Percentiles rank a stretch among this genome's conserved stretches.
Evolutionary conservation across 2,329 filamentous ascomycete genomes (phyloP).

Genomic region (Iodosphaeria phyllophila): DNA sequence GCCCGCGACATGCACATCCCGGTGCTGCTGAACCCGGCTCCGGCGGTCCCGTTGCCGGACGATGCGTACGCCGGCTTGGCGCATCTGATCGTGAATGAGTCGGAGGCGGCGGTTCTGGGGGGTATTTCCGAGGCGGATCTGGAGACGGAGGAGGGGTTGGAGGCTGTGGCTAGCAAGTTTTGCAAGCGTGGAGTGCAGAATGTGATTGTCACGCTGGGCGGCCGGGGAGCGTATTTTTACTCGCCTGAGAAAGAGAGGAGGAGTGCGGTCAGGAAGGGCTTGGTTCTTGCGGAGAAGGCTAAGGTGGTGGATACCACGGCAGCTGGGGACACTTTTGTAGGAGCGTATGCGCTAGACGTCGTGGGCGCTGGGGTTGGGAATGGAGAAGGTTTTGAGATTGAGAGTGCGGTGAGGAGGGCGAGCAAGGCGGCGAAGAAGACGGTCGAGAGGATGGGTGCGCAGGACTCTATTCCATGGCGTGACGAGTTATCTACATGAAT

Average conservation of each 20-base stretch:
- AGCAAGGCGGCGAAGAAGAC: constrained; percentile 45
- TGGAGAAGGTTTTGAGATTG: constrained; percentile 27
- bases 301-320: constrained; percentile 81
- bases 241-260: too few species aligned
- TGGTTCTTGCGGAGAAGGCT: constrained; percentile 48
- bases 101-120: constrained; percentile 60
- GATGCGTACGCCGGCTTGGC: constrained; percentile 48
- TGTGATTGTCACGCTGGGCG: constrained; percentile 70
- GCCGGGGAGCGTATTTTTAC: constrained; percentile 60
- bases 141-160: constrained; percentile 23
- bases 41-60: constrained; percentile 48
- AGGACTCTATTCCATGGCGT: constrained; percentile 47
- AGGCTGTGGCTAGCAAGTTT: constrained; percentile 37
- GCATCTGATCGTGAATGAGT: constrained; percentile 81
- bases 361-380: constrained; percentile 23
- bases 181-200: constrained; percentile 51
- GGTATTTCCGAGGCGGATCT: constrained; percentile 30
- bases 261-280: constrained; percentile 21
- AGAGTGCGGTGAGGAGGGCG: constrained; percentile 38
- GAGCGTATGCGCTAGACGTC: constrained; percentile 61
- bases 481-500: constrained; percentile 24
- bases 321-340: constrained; percentile 88
- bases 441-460: constrained; percentile 46
- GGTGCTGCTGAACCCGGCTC: constrained; percentile 72
- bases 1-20: constrained; percentile 29